Base-by-base conservation (phyloP, 1,284 basidiomycete genomes). In the Lignosus rhinocerotis region DNA sequence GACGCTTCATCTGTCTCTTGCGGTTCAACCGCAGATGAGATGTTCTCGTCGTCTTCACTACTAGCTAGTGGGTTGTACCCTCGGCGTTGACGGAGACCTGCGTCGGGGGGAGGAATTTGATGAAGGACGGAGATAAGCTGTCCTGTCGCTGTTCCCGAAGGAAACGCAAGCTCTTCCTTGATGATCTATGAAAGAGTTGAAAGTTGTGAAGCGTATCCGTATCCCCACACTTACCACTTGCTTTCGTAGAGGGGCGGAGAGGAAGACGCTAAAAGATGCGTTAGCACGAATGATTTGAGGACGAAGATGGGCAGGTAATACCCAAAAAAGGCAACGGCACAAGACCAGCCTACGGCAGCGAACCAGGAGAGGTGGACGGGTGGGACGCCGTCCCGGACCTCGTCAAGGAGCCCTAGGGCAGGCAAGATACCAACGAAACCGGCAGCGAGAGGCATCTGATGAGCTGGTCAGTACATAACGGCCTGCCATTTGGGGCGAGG, bases 401-500 rank as follows among this genome's bases (percentile, higher is more conserved):
- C 80, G 47, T 85, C 84, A 34, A 98, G 81, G 61, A 96, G 77
- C 16, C 87, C 86, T 8, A 98, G 78, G 0, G 96, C 96, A 1
- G 96, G 96, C 21, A 98, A 81, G 60, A 98, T 96, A 17, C 96
- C 96, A 10, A 98, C 94, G 65, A 98, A 91, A 0, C 96, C 95
- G 4, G 95, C 95, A 7, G 94, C 93, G 19, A 98, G 80, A 11
- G 95, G 94, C 88, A 97, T 94, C 75, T 78, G 54, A 21, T 3
- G 52, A 19, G 17, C 31, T n/a, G 1, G 10, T 56, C 17, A 51
- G 46, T 21, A 42, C 6, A 34, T 11, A n/a, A 34, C 3, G 33
- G 19, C 6, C 16, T 1, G 21, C 3, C 16, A 4, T 25, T 25
- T 25, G 25, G 25, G 19, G 19, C 21, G 31, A 3, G 32, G 10